phyloP scores from a whole-genome alignment of 768 basidiomycete genomes.

The Leccinum ochraceum region DNA sequence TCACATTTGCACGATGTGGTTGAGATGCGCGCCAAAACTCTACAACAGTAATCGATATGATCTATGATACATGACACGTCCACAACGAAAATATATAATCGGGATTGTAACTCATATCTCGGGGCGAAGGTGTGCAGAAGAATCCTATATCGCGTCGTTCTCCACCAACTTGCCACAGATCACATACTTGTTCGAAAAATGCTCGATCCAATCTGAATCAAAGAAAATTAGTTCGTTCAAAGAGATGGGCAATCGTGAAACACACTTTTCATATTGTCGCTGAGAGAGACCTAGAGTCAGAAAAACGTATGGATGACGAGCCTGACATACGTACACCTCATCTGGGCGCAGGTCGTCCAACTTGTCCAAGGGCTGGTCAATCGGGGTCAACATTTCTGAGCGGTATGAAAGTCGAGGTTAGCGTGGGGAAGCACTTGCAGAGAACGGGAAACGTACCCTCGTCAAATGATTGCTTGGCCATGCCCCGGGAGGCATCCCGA shows the following conservation, averaged over 20 bases:
- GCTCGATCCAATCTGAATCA: constrained; percentile 84
- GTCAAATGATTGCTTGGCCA: constrained; percentile 98
- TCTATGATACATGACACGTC: constrained; percentile 10
- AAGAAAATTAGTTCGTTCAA: constrained; percentile 3
- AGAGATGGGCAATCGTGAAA: not conserved
- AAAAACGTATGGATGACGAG: not conserved
- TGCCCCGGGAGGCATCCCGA: constrained; percentile 91
- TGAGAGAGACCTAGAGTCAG: constrained; percentile 30
- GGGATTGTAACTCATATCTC: not conserved
- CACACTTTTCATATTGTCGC: constrained; percentile 89
- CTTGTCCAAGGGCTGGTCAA: constrained; percentile 85
- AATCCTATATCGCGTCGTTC: constrained; percentile 51
- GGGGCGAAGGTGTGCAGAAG: not conserved
- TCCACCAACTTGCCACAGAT: constrained; percentile 87
- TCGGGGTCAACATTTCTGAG: constrained; percentile 85
- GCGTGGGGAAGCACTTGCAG: no score
- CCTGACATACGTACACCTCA: constrained; percentile 67
- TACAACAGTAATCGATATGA: constrained; percentile 9
- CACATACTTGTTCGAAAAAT: constrained; percentile 92
- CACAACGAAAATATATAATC: not conserved
- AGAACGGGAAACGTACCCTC: constrained; percentile 50
- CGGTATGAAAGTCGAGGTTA: not conserved
- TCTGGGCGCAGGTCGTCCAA: constrained; percentile 74
- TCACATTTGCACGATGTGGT: not conserved
- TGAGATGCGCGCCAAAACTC: not conserved